These are phyloP conservation scores for Pezicula radicicola DNA, from an alignment of 2,329 filamentous ascomycete genomes.

Conservation along the genomic window DNA sequence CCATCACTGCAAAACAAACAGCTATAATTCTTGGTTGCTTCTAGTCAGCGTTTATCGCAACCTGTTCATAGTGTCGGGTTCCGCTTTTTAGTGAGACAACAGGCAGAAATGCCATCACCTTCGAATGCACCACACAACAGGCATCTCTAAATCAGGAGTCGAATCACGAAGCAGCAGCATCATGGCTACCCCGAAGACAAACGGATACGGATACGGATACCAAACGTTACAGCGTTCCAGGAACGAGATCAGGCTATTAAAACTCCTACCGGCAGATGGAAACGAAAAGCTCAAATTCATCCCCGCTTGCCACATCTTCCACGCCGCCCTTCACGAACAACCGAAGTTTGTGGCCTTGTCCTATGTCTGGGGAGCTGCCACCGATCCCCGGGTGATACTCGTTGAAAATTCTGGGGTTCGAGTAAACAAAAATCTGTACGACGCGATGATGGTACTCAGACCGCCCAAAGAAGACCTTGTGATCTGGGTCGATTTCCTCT, in stretches of 20 bases:
- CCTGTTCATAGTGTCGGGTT: no score
- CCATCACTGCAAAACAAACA: no score
- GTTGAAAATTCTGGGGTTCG: constrained; percentile 7
- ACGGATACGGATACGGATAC: not conserved
- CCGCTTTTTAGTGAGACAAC: no score
- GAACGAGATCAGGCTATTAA: constrained; percentile 10
- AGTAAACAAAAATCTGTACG: constrained; percentile 11
- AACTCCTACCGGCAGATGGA: constrained; percentile 4
- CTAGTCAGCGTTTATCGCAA: no score
- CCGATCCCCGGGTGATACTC: constrained; percentile 5
- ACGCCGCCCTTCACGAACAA: constrained; percentile 5
- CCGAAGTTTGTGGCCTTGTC: constrained; percentile 10
- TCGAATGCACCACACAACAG: no score
- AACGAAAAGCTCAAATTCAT: constrained; percentile 4
- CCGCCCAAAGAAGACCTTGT: constrained; percentile 2
- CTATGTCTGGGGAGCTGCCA: constrained; percentile 7
- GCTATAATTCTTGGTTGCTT: no score
- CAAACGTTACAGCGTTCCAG: constrained; percentile 6
- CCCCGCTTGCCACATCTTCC: constrained; percentile 4
- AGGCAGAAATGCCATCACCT: no score
- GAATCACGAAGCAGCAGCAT: not conserved
- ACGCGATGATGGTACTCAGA: constrained; percentile 7
- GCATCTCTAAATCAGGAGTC: no score
- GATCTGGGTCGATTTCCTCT: constrained; percentile 13
- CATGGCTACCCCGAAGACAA: not conserved